These are phyloP conservation scores for Hippophae rhamnoides DNA, from an alignment of 306 rosid species.

Conservation along the genomic window DNA sequence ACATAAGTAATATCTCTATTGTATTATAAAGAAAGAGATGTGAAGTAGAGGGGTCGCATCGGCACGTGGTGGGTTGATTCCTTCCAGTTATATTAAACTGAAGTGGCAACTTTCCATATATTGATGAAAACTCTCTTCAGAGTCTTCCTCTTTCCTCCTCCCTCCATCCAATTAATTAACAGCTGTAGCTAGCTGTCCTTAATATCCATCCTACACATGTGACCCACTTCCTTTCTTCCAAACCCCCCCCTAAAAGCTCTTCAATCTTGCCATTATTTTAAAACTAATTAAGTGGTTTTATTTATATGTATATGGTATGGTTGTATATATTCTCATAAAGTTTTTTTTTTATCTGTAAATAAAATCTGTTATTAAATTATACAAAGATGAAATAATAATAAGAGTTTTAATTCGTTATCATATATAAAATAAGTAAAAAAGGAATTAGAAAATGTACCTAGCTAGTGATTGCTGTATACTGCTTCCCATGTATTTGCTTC, in stretches of 20 bases:
- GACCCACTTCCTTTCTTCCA: conserved; percentile 35
- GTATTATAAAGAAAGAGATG: conserved; percentile 31
- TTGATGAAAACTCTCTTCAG: conserved; percentile 38
- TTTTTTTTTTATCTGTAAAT: no score
- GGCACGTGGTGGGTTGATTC: conserved; percentile 87
- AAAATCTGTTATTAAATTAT: no score
- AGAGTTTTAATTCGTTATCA: no score
- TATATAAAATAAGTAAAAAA: no score
- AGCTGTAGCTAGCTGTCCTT: conserved; percentile 99
- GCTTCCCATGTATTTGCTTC: no score
- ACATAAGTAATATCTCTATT: background rate
- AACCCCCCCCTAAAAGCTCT: conserved; percentile 12
- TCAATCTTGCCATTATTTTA: no score
- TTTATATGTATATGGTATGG: no score
- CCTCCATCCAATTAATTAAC: conserved; percentile 9
- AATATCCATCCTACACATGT: conserved; percentile 59
- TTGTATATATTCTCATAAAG: no score
- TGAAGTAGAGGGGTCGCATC: conserved; percentile 64
- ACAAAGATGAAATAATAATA: no score
- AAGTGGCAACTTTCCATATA: conserved; percentile 38
- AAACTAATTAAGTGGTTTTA: no score
- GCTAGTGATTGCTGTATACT: no score
- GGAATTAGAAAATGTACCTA: no score
- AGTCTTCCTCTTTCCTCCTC: conserved; percentile 6
- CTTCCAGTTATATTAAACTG: conserved; percentile 22